These are phyloP conservation scores for Passiflora organensis DNA, from an alignment of 345 rosid species.

Conservation along the genomic window DNA sequence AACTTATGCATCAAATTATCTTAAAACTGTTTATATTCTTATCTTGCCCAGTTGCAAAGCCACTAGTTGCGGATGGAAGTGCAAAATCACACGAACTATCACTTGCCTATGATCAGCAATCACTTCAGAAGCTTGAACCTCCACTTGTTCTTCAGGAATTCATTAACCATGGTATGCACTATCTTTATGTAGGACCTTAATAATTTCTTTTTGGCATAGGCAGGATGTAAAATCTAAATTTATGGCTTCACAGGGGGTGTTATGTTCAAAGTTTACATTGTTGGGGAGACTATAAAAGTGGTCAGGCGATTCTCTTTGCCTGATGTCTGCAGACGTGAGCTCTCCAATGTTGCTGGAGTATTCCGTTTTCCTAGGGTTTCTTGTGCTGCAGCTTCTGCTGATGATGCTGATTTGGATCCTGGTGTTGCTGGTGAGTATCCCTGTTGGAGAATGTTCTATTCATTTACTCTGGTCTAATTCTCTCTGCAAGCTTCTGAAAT, in stretches of 20 bases:
- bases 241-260: slow-evolving; percentile 51
- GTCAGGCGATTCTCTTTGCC: slow-evolving; percentile 82
- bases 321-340: slow-evolving; percentile 62
- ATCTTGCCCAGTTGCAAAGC: slow-evolving; percentile 62
- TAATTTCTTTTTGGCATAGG: not conserved
- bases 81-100: slow-evolving; percentile 73
- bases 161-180: slow-evolving; percentile 67
- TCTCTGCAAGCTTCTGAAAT: not conserved
- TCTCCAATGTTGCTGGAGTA: slow-evolving; percentile 42
- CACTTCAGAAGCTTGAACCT: slow-evolving; percentile 70
- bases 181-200: not conserved
- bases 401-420: slow-evolving; percentile 63
- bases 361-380: slow-evolving; percentile 61
- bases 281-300: slow-evolving; percentile 78
- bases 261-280: slow-evolving; percentile 72
- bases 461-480: not conserved
- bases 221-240: not conserved
- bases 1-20: not conserved
- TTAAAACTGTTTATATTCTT: too few species aligned
- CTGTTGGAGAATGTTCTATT: not conserved
- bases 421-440: slow-evolving; percentile 41
- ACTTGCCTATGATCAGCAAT: slow-evolving; percentile 60
- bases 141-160: slow-evolving; percentile 86
- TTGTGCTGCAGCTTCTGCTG: slow-evolving; percentile 70
- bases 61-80: slow-evolving; percentile 72